These are phyloP conservation scores for Aphanomyces stellatus DNA, from an alignment of 352 stramenopile genomes.

Conservation along the genomic window DNA sequence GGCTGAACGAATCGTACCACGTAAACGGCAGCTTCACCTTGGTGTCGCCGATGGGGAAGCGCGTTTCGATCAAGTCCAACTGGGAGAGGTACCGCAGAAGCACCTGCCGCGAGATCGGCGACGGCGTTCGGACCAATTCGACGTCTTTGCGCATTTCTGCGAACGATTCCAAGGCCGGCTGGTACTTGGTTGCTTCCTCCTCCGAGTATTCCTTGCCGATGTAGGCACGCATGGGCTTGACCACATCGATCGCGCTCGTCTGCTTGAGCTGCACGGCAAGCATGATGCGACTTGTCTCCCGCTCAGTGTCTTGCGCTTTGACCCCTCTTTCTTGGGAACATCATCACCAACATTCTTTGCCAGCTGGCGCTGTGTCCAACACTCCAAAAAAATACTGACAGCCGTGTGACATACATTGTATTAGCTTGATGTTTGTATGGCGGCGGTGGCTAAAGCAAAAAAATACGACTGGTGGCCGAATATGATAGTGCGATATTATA, in stretches of 20 bases:
- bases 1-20: slow-evolving; percentile 89
- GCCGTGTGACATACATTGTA: no score
- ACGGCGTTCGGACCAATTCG: slow-evolving; percentile 62
- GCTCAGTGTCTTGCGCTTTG: no score
- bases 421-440: no score
- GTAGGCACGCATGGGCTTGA: slow-evolving; percentile 47
- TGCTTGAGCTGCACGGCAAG: slow-evolving; percentile 13
- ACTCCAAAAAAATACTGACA: no score
- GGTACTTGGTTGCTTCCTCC: slow-evolving; percentile 23
- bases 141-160: slow-evolving; percentile 33
- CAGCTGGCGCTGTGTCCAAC: not conserved
- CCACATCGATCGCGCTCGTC: slow-evolving; percentile 1
- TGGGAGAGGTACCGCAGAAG: slow-evolving; percentile 72
- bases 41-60: slow-evolving; percentile 39
- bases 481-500: no score
- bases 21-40: slow-evolving; percentile 64
- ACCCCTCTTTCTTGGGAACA: no score
- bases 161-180: slow-evolving; percentile 21
- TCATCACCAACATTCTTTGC: no score
- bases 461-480: no score
- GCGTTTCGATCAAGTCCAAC: slow-evolving; percentile 47
- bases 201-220: slow-evolving; percentile 57
- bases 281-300: no score
- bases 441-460: no score
- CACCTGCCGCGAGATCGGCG: slow-evolving; percentile 50